Base-by-base conservation (phyloP, 257 asterid species). In the Forsythia suspensa region DNA sequence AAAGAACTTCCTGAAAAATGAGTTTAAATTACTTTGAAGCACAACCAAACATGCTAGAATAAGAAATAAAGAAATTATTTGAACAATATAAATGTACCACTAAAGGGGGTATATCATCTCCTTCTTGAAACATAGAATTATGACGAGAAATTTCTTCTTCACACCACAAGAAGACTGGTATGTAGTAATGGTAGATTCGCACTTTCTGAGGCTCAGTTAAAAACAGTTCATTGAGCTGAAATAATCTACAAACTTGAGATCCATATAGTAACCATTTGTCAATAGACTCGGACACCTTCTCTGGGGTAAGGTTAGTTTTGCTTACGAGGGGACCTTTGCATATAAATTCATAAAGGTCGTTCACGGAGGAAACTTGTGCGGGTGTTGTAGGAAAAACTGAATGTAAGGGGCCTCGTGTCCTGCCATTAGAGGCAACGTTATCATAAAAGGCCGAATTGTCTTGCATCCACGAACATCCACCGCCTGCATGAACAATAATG, bases 91-190 rank as follows among this genome's bases (percentile, higher is more conserved):
- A 77, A 55, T 16, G 67, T 90, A 94, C 99, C 99, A 94, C 96
- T 83, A 94, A 85, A 63, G 99, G 99, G 57, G 97, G 95, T 82
- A 91, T 72, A 41, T 90, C 96, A 77, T 91, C 96, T 82, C 80
- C 88, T 34, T 90, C 97, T 76, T 85, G 84, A 88, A 87, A 91
- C 80, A 79, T 81, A 67, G 96, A 86, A 75, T 40, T 43, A 78
- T 96, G 99, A 40, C 71, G 81, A 29, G 93, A 82, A 68, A 96
- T 91, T 90, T 96, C 96, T 71, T 86, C 83, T 78, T 92, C 96
- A 73, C 99, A 96, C 99, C 99, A 96, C 79, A 94, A 46, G 89
- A 91, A 96, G 66, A 96, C 98, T 3, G 98, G 99, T 81, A 96
- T 86, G 81, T 96, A 96, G 85, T 96, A 94, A 89, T 96, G 99